Evolutionary conservation across 805 yeast genomes (phyloP), one percentile per base, ranked within the genome.

Genomic region (Komagataella pastoris): DNA sequence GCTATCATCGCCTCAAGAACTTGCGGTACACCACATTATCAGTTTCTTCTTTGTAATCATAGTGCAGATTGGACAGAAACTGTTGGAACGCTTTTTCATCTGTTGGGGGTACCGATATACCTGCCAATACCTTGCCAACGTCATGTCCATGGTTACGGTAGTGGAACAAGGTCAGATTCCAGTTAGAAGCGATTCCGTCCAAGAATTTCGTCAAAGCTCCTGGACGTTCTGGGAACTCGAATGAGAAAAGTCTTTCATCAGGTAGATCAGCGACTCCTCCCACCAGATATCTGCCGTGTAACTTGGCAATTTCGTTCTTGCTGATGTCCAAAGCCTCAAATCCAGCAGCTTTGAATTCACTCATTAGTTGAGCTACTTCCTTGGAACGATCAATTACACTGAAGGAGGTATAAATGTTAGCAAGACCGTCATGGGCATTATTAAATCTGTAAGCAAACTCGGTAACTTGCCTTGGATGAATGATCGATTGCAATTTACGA

Each of bases 141-240:
- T 93, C 99, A 50, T 91, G 83, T 45, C 99, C 99, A 59, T 89
- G 95, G 70, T 93, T 89, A 74, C 99, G 81, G 69, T 93, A 93
- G 67, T 93, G 97, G 82, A 93, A 93, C 60, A 93, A 69, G 1
- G 97, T 85, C 55, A 93, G 80, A 64, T 93, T 93, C 97, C 98
- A 93, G 50, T 81, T 80, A 23, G 76, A 74, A 60, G 83, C 79
- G 63, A 93, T 68, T 17, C 82, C 75, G 24, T 75, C 76, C 61
- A 93, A 74, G 70, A 93, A 93, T 53, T 78, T 84, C 24, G 84
- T 79, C 61, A 93, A 74, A 1, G 99, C 97, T 49, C 97, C 96
- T 2, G 99, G 98, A 61, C 93, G 82, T 63, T 93, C 99, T 12
- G 99, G 99, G 73, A 93, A 95, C 67, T 89, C 97, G 61, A 93